These are phyloP conservation scores for Alternaria angustiovoidea DNA, from an alignment of 2,329 filamentous ascomycete genomes.

Conservation along the genomic window DNA sequence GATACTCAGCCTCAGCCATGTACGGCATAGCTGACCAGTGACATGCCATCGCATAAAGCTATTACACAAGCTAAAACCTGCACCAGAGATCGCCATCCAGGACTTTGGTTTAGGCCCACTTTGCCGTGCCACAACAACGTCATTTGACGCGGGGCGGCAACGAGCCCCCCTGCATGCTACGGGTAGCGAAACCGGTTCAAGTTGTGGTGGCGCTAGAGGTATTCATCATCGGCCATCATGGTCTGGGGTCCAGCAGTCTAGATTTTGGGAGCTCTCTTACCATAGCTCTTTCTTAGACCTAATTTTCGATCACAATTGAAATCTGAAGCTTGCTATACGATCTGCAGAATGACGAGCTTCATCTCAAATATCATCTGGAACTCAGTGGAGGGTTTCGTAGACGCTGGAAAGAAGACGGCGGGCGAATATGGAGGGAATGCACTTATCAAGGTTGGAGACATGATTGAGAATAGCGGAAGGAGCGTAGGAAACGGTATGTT, in stretches of 20 bases:
- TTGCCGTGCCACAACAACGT: slow-evolving; percentile 36
- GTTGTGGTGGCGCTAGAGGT: slow-evolving; percentile 28
- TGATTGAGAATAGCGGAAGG: slow-evolving; percentile 46
- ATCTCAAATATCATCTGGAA: slow-evolving; percentile 51
- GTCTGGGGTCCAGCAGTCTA: slow-evolving; percentile 14
- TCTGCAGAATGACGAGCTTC: slow-evolving; percentile 38
- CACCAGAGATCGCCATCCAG: slow-evolving; percentile 11
- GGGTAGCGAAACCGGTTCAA: slow-evolving; percentile 36
- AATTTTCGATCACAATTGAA: not conserved
- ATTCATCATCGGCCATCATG: slow-evolving; percentile 28
- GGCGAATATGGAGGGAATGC: slow-evolving; percentile 51
- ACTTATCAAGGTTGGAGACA: slow-evolving; percentile 48
- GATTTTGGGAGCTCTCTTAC: not conserved
- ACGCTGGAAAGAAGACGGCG: slow-evolving; percentile 46
- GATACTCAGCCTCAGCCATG: not conserved
- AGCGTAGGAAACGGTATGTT: slow-evolving; percentile 43
- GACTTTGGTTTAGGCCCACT: slow-evolving; percentile 7
- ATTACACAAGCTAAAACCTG: slow-evolving; percentile 7
- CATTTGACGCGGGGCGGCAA: slow-evolving; percentile 33
- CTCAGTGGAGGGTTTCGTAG: slow-evolving; percentile 49
- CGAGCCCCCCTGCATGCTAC: slow-evolving; percentile 16
- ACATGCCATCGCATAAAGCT: not conserved
- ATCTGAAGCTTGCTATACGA: not conserved
- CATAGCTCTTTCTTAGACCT: not conserved
- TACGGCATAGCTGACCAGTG: not conserved